These are phyloP conservation scores for Suillus ampliporus DNA, from an alignment of 768 basidiomycete species.

Conservation along the genomic window DNA sequence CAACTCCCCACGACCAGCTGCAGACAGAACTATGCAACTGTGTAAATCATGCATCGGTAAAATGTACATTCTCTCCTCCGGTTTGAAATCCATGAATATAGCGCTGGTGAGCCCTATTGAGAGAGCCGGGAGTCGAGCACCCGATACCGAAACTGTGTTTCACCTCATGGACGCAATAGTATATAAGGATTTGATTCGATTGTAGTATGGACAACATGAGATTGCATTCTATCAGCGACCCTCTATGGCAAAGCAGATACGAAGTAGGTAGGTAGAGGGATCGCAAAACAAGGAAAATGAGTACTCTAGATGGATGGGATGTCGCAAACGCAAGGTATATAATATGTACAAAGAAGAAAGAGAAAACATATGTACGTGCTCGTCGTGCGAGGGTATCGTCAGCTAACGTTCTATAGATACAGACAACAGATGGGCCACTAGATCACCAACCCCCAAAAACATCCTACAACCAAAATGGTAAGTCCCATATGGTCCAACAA, in stretches of 20 bases:
- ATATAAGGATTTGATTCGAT: background rate
- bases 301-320: constrained; percentile 26
- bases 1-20: background rate
- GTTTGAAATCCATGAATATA: background rate
- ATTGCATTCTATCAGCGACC: background rate
- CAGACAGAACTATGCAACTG: background rate
- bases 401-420: constrained; percentile 15
- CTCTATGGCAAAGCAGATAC: background rate
- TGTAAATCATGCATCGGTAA: background rate
- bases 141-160: background rate
- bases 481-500: constrained; percentile 21
- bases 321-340: constrained; percentile 15
- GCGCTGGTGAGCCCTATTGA: background rate
- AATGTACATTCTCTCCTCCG: background rate
- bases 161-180: background rate
- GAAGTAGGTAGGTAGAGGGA: constrained; percentile 13
- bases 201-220: background rate
- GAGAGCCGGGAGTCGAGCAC: background rate
- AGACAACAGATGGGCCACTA: constrained; percentile 11
- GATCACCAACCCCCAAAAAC: background rate
- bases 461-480: background rate
- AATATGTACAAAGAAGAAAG: constrained; percentile 7
- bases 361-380: constrained; percentile 11
- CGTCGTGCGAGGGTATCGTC: constrained; percentile 11
- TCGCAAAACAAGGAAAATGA: constrained; percentile 28